Conservation (phyloP, 2,329 filamentous ascomycete species). For the Fusarium sp. region DNA sequence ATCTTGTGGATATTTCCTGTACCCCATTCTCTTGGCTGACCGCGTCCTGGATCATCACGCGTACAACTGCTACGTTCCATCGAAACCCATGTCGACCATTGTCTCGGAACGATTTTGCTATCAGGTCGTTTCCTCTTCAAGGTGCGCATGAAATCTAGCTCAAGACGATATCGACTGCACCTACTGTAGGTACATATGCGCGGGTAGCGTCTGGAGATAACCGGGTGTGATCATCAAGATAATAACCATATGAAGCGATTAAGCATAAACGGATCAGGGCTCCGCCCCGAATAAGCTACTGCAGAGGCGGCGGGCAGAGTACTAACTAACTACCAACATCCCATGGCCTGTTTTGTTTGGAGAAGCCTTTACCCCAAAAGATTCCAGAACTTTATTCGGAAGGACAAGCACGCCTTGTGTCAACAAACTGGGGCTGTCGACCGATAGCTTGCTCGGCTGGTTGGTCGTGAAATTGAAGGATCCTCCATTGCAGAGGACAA, state of each 20-base stretch:
- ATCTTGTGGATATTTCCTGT: constrained; percentile 21
- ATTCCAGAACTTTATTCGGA: constrained; percentile 29
- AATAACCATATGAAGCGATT: constrained; percentile 7
- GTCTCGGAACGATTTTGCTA: constrained; percentile 10
- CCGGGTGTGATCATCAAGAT: constrained; percentile 15
- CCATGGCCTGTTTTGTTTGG: background rate
- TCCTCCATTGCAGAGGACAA: background rate
- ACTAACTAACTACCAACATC: background rate
- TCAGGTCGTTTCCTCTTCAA: background rate
- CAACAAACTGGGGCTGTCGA: background rate
- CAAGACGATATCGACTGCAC: background rate
- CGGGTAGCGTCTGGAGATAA: constrained; percentile 28
- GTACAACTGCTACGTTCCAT: constrained; percentile 17
- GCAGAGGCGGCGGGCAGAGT: constrained; percentile 7
- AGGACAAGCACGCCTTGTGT: constrained; percentile 9
- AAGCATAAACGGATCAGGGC: constrained; percentile 11
- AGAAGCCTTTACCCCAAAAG: constrained; percentile 7
- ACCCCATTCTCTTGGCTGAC: constrained; percentile 17
- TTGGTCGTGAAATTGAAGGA: background rate
- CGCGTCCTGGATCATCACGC: constrained; percentile 8
- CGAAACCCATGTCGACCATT: constrained; percentile 12
- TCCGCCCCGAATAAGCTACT: constrained; percentile 24
- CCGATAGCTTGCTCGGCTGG: background rate
- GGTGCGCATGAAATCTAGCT: background rate
- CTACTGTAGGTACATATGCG: background rate